These are phyloP conservation scores for Pseudogymnoascus sp. DNA, from an alignment of 2,329 filamentous ascomycete species.

Conservation along the genomic window DNA sequence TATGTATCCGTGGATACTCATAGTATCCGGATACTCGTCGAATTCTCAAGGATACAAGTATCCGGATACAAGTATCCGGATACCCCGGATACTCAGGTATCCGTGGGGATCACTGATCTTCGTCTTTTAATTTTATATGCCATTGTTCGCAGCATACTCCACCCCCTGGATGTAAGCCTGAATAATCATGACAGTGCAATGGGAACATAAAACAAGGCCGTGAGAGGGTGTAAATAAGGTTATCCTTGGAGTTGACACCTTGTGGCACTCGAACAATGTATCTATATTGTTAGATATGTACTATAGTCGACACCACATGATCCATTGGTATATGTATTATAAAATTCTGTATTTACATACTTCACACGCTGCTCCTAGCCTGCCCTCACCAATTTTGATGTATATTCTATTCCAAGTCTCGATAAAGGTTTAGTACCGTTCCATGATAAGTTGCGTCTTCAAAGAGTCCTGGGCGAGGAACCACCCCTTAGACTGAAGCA, in stretches of 20 bases:
- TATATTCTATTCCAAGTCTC: neutral
- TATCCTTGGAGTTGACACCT: neutral
- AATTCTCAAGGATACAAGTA: too few relatives aligned
- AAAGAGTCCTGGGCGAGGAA: conserved; percentile 22
- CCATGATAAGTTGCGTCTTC: conserved; percentile 25
- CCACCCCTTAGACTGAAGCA: conserved; percentile 23
- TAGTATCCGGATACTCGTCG: too few relatives aligned
- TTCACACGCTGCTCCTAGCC: neutral
- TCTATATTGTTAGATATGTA: neutral
- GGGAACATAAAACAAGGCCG: neutral
- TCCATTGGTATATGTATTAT: neutral
- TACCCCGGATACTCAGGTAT: too few relatives aligned
- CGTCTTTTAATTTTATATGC: neutral
- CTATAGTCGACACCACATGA: neutral
- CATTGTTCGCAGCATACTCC: neutral
- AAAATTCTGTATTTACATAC: neutral
- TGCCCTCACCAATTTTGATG: neutral
- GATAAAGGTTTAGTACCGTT: conserved; percentile 16
- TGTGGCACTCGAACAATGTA: neutral
- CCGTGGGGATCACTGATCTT: too few relatives aligned
- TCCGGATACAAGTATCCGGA: too few relatives aligned
- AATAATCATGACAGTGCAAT: neutral
- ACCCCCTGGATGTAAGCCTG: neutral
- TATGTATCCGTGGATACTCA: too few relatives aligned
- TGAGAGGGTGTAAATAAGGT: neutral